phyloP scores from a whole-genome alignment of 2,329 filamentous ascomycete species.

The Penicillium concentricum region DNA sequence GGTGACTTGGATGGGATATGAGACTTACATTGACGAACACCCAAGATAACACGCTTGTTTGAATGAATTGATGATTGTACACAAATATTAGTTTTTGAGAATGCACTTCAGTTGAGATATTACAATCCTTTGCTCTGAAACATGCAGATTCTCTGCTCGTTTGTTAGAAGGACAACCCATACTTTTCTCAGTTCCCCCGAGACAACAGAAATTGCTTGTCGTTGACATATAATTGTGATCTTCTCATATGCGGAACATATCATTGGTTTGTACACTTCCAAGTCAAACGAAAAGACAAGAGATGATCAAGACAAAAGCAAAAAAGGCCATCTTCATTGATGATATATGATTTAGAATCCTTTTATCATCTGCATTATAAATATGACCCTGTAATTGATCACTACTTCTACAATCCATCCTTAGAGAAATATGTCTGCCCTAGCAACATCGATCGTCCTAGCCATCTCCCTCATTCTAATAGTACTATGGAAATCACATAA shows the following conservation, averaged over 20 bases:
- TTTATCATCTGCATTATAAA: neutral
- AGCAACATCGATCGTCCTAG: neutral
- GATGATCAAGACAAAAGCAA: neutral
- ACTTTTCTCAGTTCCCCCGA: neutral
- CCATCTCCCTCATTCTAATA: neutral
- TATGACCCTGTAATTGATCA: neutral
- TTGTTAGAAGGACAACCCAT: neutral
- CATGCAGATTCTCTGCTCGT: neutral
- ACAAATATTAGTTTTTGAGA: neutral
- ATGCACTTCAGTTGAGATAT: neutral
- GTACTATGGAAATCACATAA: neutral
- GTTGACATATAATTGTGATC: neutral
- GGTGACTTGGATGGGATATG: constrained; percentile 7
- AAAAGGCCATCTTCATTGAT: neutral
- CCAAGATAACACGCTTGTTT: constrained; percentile 13
- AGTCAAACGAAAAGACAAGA: neutral
- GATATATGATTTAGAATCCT: neutral
- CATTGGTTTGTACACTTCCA: neutral
- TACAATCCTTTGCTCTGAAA: neutral
- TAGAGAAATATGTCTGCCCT: neutral
- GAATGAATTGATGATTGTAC: constrained; percentile 24
- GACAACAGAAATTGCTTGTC: neutral
- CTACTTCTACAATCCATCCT: neutral
- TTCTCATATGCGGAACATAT: neutral
- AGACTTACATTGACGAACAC: constrained; percentile 15